Evolutionary conservation across 371 early-diverging fungal genomes (phyloP).

Genomic region (Rhizopus microsporus): DNA sequence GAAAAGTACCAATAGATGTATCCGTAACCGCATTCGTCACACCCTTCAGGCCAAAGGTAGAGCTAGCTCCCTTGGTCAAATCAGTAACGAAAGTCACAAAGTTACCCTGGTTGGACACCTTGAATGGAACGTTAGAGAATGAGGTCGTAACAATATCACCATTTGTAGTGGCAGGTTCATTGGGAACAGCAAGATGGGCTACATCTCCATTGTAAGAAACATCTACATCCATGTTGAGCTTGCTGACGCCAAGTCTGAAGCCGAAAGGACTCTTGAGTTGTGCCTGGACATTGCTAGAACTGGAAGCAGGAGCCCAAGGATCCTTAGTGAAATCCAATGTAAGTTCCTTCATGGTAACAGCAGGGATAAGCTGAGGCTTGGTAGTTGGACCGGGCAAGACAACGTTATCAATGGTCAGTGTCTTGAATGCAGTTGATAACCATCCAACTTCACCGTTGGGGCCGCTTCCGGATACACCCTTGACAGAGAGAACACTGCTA

Average conservation of each 20-base stretch:
- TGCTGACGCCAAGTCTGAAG: conserved; percentile 55
- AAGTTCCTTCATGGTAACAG: conserved; percentile 50
- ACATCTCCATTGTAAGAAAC: conserved; percentile 36
- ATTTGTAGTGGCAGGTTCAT: conserved; percentile 47
- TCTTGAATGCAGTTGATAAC: conserved; percentile 55
- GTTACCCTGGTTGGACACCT: conserved; percentile 32
- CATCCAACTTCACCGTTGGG: conserved; percentile 54
- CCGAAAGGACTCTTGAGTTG: conserved; percentile 59
- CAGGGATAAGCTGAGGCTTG: conserved; percentile 38
- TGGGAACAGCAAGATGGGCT: conserved; percentile 52
- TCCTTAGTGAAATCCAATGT: conserved; percentile 54
- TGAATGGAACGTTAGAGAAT: conserved; percentile 53
- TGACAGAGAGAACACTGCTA: conserved; percentile 39
- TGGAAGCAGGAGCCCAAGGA: conserved; percentile 48
- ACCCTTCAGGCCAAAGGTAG: conserved; percentile 54
- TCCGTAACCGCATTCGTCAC: conserved; percentile 47
- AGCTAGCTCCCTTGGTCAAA: conserved; percentile 44
- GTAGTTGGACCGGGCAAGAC: conserved; percentile 44
- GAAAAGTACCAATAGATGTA: conserved; percentile 57
- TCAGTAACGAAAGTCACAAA: conserved; percentile 49
- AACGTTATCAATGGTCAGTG: conserved; percentile 51
- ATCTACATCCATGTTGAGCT: conserved; percentile 48
- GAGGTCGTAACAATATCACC: conserved; percentile 46
- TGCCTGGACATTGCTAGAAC: conserved; percentile 50
- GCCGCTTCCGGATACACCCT: conserved; percentile 55